Base-by-base conservation (phyloP, 805 yeast species). In the Candida chauliodis region DNA sequence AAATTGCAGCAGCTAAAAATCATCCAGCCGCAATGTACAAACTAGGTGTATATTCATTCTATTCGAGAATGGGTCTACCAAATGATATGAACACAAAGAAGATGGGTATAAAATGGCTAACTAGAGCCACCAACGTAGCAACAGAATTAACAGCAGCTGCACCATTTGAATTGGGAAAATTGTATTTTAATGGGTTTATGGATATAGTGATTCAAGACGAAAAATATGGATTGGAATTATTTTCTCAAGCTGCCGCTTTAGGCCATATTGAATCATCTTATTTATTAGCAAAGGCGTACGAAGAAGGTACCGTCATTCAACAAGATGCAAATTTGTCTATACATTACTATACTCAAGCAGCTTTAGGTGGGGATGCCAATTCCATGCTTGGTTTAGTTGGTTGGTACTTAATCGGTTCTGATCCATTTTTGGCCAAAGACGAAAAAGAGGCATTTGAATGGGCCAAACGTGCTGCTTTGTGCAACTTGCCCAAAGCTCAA, bases 1-100 rank as follows among this genome's bases (percentile, higher is more conserved):
- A 84, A 55, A 79, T 80, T 53, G 96, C 98, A 0, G 95, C 98
- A 0, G 75, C 89, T 22, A 83, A 84, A 56, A 88, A 86, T 53
- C 99, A 91, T 59, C 89, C 97, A 0, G 90, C 95, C n/a, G 96
- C 98, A 4, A 88, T 91, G 95, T 84, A 82, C 66, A 86, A 90
- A 56, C 69, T 89, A 46, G 99, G 98, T 3, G 71, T 87, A 30
- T 88, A 90, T 50, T 83, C 88, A 26, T 93, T 84, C 61, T 78
- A 88, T 53, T 79, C 86, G 4, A 72, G 83, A 43, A 81, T 91
- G 91, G 97, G 98, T 1, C 57, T 91, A 23, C 68, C 82, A 1
- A 71, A 74, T 41, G 82, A 78, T 51, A 66, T 79, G 14, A 79
- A 74, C 37, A 81, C 87, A 16, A 84, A 88, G 52, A 85, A 82